phyloP scores from a whole-genome alignment of 2,329 filamentous ascomycete genomes.

The Fusarium lyarnte region DNA sequence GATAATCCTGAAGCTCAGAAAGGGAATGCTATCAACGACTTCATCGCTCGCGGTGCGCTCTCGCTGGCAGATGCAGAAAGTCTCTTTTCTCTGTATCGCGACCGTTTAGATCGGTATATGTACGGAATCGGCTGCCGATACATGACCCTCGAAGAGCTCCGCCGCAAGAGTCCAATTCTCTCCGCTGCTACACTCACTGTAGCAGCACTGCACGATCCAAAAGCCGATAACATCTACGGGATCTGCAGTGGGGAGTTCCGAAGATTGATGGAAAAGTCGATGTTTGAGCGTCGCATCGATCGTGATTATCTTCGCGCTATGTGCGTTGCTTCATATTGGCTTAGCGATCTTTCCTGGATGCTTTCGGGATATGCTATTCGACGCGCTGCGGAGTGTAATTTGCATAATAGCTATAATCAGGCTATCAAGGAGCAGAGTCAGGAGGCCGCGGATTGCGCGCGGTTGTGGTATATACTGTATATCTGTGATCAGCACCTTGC shows the following conservation, averaged over 20 bases:
- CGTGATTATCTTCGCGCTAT: constrained; percentile 67
- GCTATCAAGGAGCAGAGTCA: constrained; percentile 51
- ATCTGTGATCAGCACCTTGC: constrained; percentile 71
- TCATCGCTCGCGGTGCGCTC: constrained; percentile 53
- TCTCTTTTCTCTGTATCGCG: constrained; percentile 60
- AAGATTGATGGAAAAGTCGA: constrained; percentile 60
- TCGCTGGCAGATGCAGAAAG: constrained; percentile 60
- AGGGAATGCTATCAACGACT: constrained; percentile 44
- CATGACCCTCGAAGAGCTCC: constrained; percentile 59
- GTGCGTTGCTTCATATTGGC: constrained; percentile 70
- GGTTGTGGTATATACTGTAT: constrained; percentile 70
- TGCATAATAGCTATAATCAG: constrained; percentile 55
- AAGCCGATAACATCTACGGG: constrained; percentile 61
- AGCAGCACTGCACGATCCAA: constrained; percentile 66
- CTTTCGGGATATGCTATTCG: constrained; percentile 65
- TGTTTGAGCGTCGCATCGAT: constrained; percentile 51
- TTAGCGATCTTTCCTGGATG: constrained; percentile 70
- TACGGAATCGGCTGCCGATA: constrained; percentile 64
- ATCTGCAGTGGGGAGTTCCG: constrained; percentile 67
- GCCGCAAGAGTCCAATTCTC: constrained; percentile 64
- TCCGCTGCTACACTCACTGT: constrained; percentile 67
- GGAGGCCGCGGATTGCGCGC: constrained; percentile 61
- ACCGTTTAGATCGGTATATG: constrained; percentile 62
- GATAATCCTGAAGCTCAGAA: constrained; percentile 41
- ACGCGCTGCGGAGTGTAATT: constrained; percentile 58